Conservation (phyloP, 768 basidiomycete species). For the Phaeotremella fagi region DNA sequence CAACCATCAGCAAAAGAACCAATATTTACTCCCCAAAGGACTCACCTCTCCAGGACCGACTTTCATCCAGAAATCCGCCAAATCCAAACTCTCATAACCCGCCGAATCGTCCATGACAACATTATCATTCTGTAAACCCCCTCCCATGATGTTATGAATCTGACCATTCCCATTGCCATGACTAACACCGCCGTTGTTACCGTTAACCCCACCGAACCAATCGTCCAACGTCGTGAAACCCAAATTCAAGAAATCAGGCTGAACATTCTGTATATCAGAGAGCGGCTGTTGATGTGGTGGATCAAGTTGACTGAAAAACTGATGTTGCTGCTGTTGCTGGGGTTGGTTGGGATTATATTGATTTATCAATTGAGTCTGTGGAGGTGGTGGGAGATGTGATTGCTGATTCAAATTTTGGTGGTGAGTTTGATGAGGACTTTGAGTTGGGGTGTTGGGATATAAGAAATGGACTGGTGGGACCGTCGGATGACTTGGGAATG, state of each 20-base stretch:
- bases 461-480: conserved; percentile 7
- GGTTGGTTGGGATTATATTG: neutral
- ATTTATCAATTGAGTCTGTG: neutral
- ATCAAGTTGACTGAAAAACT: conserved; percentile 6
- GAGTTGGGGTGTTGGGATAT: conserved; percentile 15
- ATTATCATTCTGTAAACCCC: neutral
- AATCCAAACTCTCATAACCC: conserved; percentile 22
- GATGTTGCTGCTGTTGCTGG: neutral
- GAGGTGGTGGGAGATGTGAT: neutral
- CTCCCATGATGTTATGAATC: conserved; percentile 2
- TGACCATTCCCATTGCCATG: conserved; percentile 16
- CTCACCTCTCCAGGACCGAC: conserved; percentile 41
- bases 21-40: neutral
- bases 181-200: neutral
- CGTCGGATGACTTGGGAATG: neutral
- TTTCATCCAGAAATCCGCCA: conserved; percentile 41
- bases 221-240: conserved; percentile 32
- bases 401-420: too few species aligned
- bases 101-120: neutral
- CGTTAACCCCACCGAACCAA: conserved; percentile 23
- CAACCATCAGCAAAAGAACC: neutral
- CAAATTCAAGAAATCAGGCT: conserved; percentile 4
- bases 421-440: neutral
- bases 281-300: conserved; percentile 28
- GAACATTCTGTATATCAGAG: conserved; percentile 9